Conservation (phyloP, 148 eudicot genomes). For the Beta vulgaris region DNA sequence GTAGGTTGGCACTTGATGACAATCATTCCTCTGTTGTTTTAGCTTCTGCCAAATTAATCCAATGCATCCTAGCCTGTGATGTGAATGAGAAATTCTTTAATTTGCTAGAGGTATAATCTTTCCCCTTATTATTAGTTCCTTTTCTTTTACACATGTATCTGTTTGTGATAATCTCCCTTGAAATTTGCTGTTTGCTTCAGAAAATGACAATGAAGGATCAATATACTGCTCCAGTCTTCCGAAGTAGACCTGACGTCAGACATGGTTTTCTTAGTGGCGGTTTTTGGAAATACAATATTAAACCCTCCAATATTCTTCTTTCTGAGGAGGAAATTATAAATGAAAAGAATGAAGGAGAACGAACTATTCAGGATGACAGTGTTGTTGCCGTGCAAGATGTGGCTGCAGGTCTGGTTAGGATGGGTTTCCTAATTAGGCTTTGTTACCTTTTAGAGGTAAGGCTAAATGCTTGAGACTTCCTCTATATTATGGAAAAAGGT, state of each 20-base stretch:
- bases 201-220: constrained; percentile 48
- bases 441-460: constrained; percentile 82
- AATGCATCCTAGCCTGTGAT: constrained; percentile 63
- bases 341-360: constrained; percentile 56
- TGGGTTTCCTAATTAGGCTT: constrained; percentile 78
- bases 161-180: background rate
- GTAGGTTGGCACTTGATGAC: constrained; percentile 88
- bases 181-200: constrained; percentile 39
- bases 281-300: constrained; percentile 89
- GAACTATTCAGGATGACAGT: constrained; percentile 81
- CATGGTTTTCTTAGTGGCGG: constrained; percentile 86
- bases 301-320: constrained; percentile 62
- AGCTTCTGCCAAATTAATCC: constrained; percentile 80
- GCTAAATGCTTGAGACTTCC: background rate
- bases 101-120: constrained; percentile 55
- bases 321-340: constrained; percentile 37
- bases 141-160: background rate
- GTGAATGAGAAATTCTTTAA: constrained; percentile 57
- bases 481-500: background rate
- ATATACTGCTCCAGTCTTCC: constrained; percentile 83
- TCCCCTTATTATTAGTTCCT: background rate
- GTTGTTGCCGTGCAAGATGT: constrained; percentile 82
- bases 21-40: constrained; percentile 79
- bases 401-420: constrained; percentile 90
- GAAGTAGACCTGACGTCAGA: constrained; percentile 71